Base-by-base conservation (phyloP, 192 early-diverging fungal species). In the Coemansia sp. region DNA sequence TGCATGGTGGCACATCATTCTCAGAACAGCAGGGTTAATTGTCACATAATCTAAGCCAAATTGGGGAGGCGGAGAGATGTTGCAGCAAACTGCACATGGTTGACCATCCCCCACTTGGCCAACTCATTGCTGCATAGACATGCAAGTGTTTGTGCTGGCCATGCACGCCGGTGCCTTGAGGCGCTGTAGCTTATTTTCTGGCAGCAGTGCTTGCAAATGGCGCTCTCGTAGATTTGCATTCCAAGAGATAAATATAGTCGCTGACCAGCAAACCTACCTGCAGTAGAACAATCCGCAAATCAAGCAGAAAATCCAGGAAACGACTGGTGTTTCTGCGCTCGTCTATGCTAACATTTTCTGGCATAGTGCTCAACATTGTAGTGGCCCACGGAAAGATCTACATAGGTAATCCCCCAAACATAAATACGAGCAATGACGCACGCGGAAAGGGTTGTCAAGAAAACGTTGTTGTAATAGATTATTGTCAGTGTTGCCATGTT, bases 311-410 rank as follows among this genome's bases (percentile, higher is more conserved):
- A 41, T 81, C 78, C 50, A 64, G 53, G 56, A 81, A 81, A 50
- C 78, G 73, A 10, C 69, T 81, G 26, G 58, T 60, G 24, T 47
- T 63, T 44, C 73, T 41, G 49, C 60, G 66, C 50, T 75, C 78
- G 34, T 72, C 68, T 10, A 68, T 55, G 19, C 53, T 52, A 31
- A 47, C 44, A 34, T 32, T 62, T 44, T 25, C 59, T 27, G 78
- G 69, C 58, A 75, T 60, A 4, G 65, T 65, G 48, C 49, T 65
- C 48, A 57, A 18, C 73, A 81, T 68, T 2, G 65, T 66, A 19
- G 65, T 64, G 2, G 73, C 78, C 78, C 78, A 81, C 10, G 78
- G 78, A 28, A 81, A 81, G 54, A 81, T 75, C 78, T 81, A 81
- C 65, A 70, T 26, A 28, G 24, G 44, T 4, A 44, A 44, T 44